A percentile compares a stretch with the other conserved stretches of the same genome.
phyloP scores from a whole-genome alignment of 2,329 filamentous ascomycete species.

The Colletotrichum sp. region DNA sequence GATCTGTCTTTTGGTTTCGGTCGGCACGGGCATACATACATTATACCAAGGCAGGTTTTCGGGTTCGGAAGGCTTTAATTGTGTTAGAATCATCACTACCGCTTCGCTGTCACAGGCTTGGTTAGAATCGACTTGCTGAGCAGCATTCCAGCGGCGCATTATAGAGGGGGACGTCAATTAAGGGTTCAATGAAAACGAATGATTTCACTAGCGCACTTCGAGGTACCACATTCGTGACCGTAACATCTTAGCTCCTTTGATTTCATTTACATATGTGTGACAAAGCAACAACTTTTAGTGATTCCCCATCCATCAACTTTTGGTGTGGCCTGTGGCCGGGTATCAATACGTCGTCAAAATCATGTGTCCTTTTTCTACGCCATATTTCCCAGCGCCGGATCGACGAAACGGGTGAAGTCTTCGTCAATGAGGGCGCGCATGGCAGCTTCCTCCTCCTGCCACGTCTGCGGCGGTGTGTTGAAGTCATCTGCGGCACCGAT shows the following conservation, averaged over 20 bases:
- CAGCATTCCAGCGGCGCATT: neutral
- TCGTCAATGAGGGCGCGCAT: constrained; percentile 42
- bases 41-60: neutral
- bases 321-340: constrained; percentile 15
- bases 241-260: neutral
- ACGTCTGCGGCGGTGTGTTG: constrained; percentile 32
- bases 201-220: neutral
- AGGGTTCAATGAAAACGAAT: neutral
- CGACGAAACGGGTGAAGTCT: constrained; percentile 14
- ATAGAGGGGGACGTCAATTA: neutral
- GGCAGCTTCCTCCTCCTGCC: constrained; percentile 49
- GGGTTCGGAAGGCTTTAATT: neutral
- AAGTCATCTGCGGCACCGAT: constrained; percentile 38
- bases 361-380: neutral
- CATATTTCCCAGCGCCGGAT: constrained; percentile 16
- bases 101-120: neutral
- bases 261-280: neutral
- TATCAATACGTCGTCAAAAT: constrained; percentile 15
- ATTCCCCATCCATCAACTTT: neutral
- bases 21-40: neutral
- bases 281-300: constrained; percentile 14
- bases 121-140: neutral
- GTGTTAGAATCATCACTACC: neutral
- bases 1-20: neutral
- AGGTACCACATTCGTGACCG: neutral